Evolutionary conservation across 306 rosid genomes (phyloP), one percentile per base, ranked within the genome.

Genomic region (Macrotyloma uniflorum): DNA sequence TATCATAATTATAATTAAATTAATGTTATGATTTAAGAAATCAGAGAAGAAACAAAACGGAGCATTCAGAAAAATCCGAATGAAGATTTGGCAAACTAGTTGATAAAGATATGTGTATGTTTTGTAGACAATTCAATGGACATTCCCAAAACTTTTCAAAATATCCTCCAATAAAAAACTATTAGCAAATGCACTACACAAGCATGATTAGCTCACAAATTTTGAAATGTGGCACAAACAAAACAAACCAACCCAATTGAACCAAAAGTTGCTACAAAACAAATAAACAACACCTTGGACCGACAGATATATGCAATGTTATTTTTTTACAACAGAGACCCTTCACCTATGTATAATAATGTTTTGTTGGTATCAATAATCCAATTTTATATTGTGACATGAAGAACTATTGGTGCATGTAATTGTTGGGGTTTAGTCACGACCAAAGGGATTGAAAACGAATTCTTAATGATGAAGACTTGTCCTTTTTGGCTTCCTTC

Each of bases 151-250:
- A 12, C 35, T 14, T 70, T 67, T 70, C 43, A 12, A 74, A 62
- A 49, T 63, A 55, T 32, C 49, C 1, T 38, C 22, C 23, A 3
- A 50, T 68, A 73, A 50, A 77, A 20, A 50, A 77, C 43, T 61
- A 63, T 55, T 16, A 32, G 70, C 55, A 55, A 82, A 70, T 79
- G 77, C 79, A 75, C 81, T 64, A 75, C 18, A 67, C 20, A 75
- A 32, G 76, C 77, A 73, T 75, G 71, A 74, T 85, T 79, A 23
- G 80, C 80, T 79, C 77, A 75, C 82, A 80, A 49, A 58, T 49
- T 53, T 79, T 82, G 82, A 85, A 78, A 69, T 46, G 79, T 64
- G 79, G 19, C 58, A 22, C 67, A 54, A 62, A 70, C 55, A 67
- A 54, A 54, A 8, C 15, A 23, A 57, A 62, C 50, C 58, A 36